Evolutionary conservation across 805 yeast genomes (phyloP), one percentile per base, ranked within the genome.

Genomic region (Saccharomycopsis malanga): DNA sequence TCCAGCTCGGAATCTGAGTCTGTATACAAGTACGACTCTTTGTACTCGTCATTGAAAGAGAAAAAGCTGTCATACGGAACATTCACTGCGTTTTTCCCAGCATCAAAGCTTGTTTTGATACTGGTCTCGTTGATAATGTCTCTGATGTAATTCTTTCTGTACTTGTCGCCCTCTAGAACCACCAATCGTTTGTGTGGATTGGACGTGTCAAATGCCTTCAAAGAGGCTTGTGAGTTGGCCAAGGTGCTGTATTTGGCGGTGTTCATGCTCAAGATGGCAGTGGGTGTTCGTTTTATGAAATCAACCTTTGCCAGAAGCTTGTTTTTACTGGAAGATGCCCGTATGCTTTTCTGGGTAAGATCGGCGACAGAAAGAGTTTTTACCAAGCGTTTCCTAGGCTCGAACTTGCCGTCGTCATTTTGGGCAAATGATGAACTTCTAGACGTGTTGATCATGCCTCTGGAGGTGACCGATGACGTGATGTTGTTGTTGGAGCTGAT

Each of bases 261-360:
- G 20, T 46, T 25, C n/a, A 50, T 40, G 10, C 38, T 42, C 35
- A 37, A 29, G 21, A 50, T 46, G 2, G 48, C 32, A 9, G 51
- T 41, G 7, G 52, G 36, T 4, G 44, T 30, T 39, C 54, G 25
- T 29, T 38, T 41, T 25, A 40, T 37, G 6, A 39, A 34, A 22
- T 21, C 20, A 18, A 35, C 22, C 24, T 40, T 50, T 18, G 38
- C 18, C n/a, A n/a, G n/a, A n/a, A n/a, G n/a, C 25, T 42, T 42
- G 3, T 24, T 41, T 5, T n/a, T 22, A 27, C 20, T 24, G 23
- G 42, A 46, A 1, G 52, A 39, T 4, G 50, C 44, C 25, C 53
- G 14, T 17, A 51, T 51, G 39, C 50, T 48, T 21, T 45, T 44
- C 18, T 51, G 54, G 6, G 54, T 51, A 21, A 51, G 34, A 32